Percentiles rank a stretch among this genome's conserved stretches.
Evolutionary conservation across 441 rosid genomes (phyloP).

Genomic region (Eutrema salsugineum): DNA sequence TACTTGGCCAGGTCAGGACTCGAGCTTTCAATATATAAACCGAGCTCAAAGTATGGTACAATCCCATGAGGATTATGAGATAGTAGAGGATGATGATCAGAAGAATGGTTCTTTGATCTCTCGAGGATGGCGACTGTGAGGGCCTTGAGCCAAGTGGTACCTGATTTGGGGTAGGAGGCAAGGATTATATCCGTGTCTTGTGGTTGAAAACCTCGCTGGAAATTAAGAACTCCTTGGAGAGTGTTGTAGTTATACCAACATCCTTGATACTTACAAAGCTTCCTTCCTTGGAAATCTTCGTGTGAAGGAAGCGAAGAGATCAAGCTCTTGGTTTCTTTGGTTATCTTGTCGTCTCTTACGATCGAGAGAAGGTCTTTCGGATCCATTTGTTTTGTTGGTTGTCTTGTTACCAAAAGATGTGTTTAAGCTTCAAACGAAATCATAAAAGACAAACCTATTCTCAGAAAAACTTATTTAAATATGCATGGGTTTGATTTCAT

Average conservation of each 20-base stretch:
- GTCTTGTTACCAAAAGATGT: neutral
- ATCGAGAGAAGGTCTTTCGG: neutral
- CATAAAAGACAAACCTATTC: neutral
- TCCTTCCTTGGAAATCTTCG: constrained; percentile 20
- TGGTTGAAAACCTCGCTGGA: constrained; percentile 40
- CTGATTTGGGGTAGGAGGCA: constrained; percentile 48
- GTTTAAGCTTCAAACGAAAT: neutral
- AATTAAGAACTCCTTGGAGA: constrained; percentile 31
- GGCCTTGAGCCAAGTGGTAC: constrained; percentile 69
- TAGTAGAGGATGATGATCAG: neutral
- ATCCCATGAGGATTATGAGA: constrained; percentile 8
- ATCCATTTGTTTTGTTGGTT: constrained; percentile 7
- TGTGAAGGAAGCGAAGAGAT: constrained; percentile 37
- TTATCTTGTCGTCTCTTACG: neutral
- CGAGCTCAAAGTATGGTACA: constrained; percentile 3
- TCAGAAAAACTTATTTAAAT: neutral
- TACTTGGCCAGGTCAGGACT: neutral
- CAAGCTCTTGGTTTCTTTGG: constrained; percentile 31
- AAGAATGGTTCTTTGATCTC: constrained; percentile 9
- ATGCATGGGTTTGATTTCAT: neutral
- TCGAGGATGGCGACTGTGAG: constrained; percentile 41
- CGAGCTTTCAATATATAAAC: neutral
- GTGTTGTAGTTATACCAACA: constrained; percentile 37
- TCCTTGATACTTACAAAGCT: constrained; percentile 37
- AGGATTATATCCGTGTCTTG: constrained; percentile 39